Conservation (phyloP, 2,329 filamentous ascomycete genomes). For the Lecanicillium sp. region DNA sequence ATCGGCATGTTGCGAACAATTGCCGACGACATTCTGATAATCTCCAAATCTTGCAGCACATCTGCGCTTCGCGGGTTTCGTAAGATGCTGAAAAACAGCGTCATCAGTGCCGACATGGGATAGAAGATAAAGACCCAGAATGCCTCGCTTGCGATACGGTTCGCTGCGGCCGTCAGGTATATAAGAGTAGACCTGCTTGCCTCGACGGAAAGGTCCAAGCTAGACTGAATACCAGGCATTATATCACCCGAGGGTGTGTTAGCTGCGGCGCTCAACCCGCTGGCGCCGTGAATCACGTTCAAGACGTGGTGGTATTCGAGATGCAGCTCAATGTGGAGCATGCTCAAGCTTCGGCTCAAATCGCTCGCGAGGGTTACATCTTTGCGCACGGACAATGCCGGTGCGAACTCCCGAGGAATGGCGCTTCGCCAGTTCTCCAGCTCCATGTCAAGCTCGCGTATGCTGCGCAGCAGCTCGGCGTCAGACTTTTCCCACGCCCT, state of each 20-base stretch:
- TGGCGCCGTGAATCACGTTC: slow-evolving; percentile 49
- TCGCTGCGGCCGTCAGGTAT: slow-evolving; percentile 38
- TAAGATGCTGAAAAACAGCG: slow-evolving; percentile 50
- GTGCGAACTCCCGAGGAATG: slow-evolving; percentile 38
- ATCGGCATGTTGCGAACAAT: slow-evolving; percentile 38
- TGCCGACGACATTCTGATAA: slow-evolving; percentile 36
- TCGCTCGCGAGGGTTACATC: slow-evolving; percentile 22
- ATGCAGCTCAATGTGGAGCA: slow-evolving; percentile 42
- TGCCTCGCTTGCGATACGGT: slow-evolving; percentile 37
- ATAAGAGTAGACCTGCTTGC: slow-evolving; percentile 49
- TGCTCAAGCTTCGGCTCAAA: slow-evolving; percentile 29
- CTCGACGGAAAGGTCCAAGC: slow-evolving; percentile 46
- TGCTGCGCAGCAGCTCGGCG: slow-evolving; percentile 47
- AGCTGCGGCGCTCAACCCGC: slow-evolving; percentile 40
- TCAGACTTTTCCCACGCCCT: slow-evolving; percentile 43
- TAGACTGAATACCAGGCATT: slow-evolving; percentile 42
- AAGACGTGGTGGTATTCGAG: slow-evolving; percentile 52
- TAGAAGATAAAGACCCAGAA: slow-evolving; percentile 54
- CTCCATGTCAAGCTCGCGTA: slow-evolving; percentile 51
- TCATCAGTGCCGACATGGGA: slow-evolving; percentile 47
- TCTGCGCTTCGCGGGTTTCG: slow-evolving; percentile 38
- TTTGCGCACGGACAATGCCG: slow-evolving; percentile 36
- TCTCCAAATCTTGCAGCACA: slow-evolving; percentile 38
- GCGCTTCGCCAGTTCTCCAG: slow-evolving; percentile 49
- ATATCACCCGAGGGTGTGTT: slow-evolving; percentile 28